These are phyloP conservation scores for Xylariaceae sp. DNA, from an alignment of 2,329 filamentous ascomycete species.

Conservation along the genomic window DNA sequence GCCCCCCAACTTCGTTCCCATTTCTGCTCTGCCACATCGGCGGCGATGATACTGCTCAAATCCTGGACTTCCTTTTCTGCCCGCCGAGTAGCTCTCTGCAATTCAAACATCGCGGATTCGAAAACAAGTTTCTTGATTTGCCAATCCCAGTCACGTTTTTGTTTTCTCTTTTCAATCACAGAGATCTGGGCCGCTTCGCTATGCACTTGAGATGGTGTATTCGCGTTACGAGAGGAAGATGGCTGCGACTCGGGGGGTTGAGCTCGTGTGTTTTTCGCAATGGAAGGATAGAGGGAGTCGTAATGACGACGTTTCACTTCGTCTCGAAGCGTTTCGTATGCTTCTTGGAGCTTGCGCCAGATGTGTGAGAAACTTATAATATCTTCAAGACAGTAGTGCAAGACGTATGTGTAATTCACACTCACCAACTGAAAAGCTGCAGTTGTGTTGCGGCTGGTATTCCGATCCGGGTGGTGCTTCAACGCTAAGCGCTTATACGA, in stretches of 20 bases:
- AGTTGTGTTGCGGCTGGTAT: conserved; percentile 1
- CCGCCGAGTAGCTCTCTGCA: background rate
- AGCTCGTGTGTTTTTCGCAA: background rate
- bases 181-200: background rate
- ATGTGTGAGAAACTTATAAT: background rate
- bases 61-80: background rate
- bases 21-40: background rate
- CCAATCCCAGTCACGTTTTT: background rate
- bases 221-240: background rate
- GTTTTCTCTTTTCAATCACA: background rate
- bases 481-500: conserved; percentile 4
- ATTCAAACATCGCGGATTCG: background rate
- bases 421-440: conserved; percentile 1
- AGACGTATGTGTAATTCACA: background rate
- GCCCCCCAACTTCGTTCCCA: background rate
- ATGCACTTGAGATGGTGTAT: background rate
- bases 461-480: conserved; percentile 6
- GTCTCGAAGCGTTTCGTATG: conserved; percentile 9
- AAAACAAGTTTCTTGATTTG: background rate
- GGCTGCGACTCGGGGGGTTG: background rate
- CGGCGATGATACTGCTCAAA: background rate
- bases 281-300: conserved; percentile 6
- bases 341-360: background rate
- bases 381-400: too few relatives aligned
- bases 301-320: conserved; percentile 5